Evolutionary conservation across 768 basidiomycete genomes (phyloP), one percentile per base, ranked within the genome.

Genomic region (Pisolithus albus): DNA sequence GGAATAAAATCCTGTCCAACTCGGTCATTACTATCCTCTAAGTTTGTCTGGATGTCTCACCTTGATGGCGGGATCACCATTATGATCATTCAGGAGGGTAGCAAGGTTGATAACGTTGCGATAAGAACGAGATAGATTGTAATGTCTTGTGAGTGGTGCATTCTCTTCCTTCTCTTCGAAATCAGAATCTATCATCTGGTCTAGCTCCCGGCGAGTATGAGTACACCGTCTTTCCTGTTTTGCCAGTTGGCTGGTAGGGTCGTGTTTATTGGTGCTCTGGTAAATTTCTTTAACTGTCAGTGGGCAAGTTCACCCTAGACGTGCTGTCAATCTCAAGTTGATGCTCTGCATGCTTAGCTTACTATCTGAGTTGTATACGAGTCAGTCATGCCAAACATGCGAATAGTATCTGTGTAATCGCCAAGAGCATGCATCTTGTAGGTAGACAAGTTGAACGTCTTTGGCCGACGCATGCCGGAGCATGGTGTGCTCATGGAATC

Each of bases 261-360:
- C 3, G 8, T 30, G 30, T 30, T 30, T 30, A 30, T 30, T 30
- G 30, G 30, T 60, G 3, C 66, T 59, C 8, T 34, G 43, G 46
- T 67, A 62, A 15, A 53, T 15, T 39, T 26, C 52, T 71, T 71
- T 9, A 65, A 54, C 1, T 50, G 56, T 2, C 62, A 55, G 40
- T 70, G 70, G 19, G 65, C 59, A 2, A 64, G 58, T 52, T 71
- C 68, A 7, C 68, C 64, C 68, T 69, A 54, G 18, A 52, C n/a
- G n/a, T 41, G 23, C 56, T 38, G n/a, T 21, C 30, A 16, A 18
- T 32, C 1, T 13, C 16, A 15, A 49, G 23, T 45, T 28, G 37
- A 19, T 24, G n/a, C 36, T 48, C 6, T 0, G 24, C 6, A 45
- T 41, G 11, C 23, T 13, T 15, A 21, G 59, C 65, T 5, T 48